Base-by-base conservation (phyloP, 176 grass and related monocot species). In the Oryza rufipogon region DNA sequence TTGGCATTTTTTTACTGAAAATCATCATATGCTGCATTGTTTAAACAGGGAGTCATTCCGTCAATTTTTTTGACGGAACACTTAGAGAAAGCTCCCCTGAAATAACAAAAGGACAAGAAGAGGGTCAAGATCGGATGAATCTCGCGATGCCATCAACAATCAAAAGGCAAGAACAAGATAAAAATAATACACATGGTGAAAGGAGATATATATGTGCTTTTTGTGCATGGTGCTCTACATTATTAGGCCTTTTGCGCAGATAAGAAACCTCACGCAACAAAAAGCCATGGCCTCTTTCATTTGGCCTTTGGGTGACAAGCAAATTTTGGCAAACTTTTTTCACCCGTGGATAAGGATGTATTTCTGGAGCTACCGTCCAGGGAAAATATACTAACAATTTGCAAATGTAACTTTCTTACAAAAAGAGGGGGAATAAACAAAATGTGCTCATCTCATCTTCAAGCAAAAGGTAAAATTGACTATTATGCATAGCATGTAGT, bases 221-320 rank as follows among this genome's bases (percentile, higher is more conserved):
- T 52, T 36, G 19, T 54, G 17, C 65, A 54, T 56, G 49, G 66
- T 80, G 78, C 46, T 80, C 7, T 41, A 70, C 78, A 80, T 80
- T 80, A 80, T 80, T 80, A 65, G 47, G 5, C 9, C 45, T 39
- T 80, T 80, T 70, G 65, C 16, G 30, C 28, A 54, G 71, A 52
- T 38, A 16, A 51, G 28, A 30, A 3, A 3, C 65, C 45, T 80
- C 38, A 80, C 65, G 64, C 45, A 54, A 39, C 45, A 36, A 52
- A 69, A 54, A 70, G 46, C n/a, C 15, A 54, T 23, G 41, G 4
- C 48, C 30, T 32, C 52, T 56, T 56, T 56, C 52, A 56, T 39
- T 14, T 22, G 51, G 74, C 45, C 41, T 32, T 67, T 79, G 63
- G 64, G 44, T 69, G 78, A 68, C 64, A 80, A 38, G 78, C 45